Evolutionary conservation across 371 early-diverging fungal species (phyloP), one percentile per base, ranked within the genome.

Genomic region (Rhizopus delemar): DNA sequence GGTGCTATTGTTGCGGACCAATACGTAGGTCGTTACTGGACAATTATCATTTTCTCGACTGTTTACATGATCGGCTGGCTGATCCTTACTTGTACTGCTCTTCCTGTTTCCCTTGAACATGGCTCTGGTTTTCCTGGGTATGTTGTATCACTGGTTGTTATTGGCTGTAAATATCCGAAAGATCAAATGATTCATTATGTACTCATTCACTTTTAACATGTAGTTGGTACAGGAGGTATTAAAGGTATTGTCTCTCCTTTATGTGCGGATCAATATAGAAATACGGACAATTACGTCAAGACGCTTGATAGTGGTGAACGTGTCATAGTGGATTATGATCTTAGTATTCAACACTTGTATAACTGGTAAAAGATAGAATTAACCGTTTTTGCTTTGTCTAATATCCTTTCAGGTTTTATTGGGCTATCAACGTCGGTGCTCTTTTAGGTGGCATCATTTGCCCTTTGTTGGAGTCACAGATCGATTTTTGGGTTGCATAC

Each of bases 151-250:
- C 58, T 88, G 45, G 46, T 76, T 39, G 70, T 76, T 29, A 70
- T 76, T 54, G 76, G 76, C 31, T 59, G 73, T 73, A 67, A 62
- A 64, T 45, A 9, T 34, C 8, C 5, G n/a, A 5, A 49, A 28
- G 28, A 32, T 38, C 13, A 28, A 28, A 38, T 28, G 16, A 41
- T 38, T 38, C 9, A 16, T 36, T 36, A 8, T 3, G 7, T 12
- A 11, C 7, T 7, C 13, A 16, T n/a, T 41, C 9, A 16, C 11
- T 39, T 38, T 49, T 45, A 29, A 6, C 9, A 11, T 34, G 8
- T 89, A 38, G 73, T 91, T 50, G 93, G 93, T 57, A 92, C 94
- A 4, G 96, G 96, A 45, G 93, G 94, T 56, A 94, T 95, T 71
- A 94, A 94, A 72, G 71, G 82, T 48, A 75, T 75, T 56, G 75